A percentile compares a stretch with the other conserved stretches of the same genome.
Evolutionary conservation across 2,329 filamentous ascomycete genomes (phyloP).

Genomic region (Neocucurbitaria cava): DNA sequence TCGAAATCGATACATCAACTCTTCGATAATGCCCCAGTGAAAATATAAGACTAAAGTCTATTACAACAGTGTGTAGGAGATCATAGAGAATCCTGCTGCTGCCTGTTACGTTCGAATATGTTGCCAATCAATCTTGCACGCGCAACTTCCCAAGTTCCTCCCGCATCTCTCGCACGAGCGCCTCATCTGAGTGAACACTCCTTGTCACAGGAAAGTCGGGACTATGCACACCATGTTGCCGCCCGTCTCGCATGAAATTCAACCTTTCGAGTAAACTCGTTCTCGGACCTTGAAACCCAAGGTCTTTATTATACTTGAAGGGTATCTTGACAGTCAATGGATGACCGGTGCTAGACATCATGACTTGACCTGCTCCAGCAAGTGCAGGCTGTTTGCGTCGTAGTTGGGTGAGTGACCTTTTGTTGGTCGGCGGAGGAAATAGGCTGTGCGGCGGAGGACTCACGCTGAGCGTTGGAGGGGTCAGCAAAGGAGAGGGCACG

Average conservation of each 20-base stretch:
- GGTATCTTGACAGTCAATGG: conserved; percentile 31
- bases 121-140: not conserved
- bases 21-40: not conserved
- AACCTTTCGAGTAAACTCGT: conserved; percentile 17
- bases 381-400: conserved; percentile 24
- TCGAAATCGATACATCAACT: not conserved
- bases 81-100: not conserved
- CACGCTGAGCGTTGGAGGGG: conserved; percentile 1
- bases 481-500: conserved; percentile 3
- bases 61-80: not conserved
- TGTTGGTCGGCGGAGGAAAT: conserved; percentile 13
- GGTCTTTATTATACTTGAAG: conserved; percentile 15
- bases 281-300: conserved; percentile 26
- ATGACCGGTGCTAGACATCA: conserved; percentile 23
- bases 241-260: conserved; percentile 11
- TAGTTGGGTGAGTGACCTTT: conserved; percentile 24
- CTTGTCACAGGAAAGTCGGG: not conserved
- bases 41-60: not conserved
- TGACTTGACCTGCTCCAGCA: conserved; percentile 22
- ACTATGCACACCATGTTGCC: conserved; percentile 8
- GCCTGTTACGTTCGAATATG: not conserved
- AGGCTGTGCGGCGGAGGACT: conserved; percentile 12
- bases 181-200: not conserved
- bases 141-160: not conserved
- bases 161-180: not conserved